Evolutionary conservation across 1,284 basidiomycete genomes (phyloP).

Genomic region (Cutaneotrichosporon sp.): DNA sequence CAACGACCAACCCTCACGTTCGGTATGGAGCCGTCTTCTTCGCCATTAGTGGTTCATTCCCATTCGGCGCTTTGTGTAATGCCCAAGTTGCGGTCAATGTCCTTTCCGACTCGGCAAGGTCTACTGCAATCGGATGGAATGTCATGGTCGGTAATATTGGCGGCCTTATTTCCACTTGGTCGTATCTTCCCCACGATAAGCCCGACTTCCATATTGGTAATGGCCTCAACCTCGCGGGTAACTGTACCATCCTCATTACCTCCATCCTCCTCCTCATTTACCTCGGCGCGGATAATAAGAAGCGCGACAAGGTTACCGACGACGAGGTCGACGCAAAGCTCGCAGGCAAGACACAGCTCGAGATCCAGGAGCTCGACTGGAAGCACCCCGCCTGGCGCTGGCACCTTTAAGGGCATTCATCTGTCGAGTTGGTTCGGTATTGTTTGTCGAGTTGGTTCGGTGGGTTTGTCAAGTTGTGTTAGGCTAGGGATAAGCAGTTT

Average conservation of each 20-base stretch:
- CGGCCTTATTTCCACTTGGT: slow-evolving; percentile 33
- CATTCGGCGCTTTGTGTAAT: slow-evolving; percentile 20
- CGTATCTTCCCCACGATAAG: slow-evolving; percentile 25
- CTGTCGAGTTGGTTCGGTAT: not conserved
- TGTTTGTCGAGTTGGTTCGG: not conserved
- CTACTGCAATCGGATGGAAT: slow-evolving; percentile 21
- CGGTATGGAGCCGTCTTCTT: slow-evolving; percentile 26
- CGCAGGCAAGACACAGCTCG: slow-evolving; percentile 7
- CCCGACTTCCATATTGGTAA: slow-evolving; percentile 29
- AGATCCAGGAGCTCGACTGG: slow-evolving; percentile 27
- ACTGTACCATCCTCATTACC: slow-evolving; percentile 17
- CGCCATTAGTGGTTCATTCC: slow-evolving; percentile 18
- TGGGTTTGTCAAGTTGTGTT: not conserved
- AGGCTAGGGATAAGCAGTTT: not conserved
- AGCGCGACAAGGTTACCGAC: slow-evolving; percentile 12
- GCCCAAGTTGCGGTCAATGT: slow-evolving; percentile 19
- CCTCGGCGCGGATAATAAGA: slow-evolving; percentile 21
- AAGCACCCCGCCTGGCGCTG: slow-evolving; percentile 25
- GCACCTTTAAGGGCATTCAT: slow-evolving; percentile 12
- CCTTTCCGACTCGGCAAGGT: slow-evolving; percentile 18
- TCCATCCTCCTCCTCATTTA: slow-evolving; percentile 15
- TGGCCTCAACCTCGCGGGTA: slow-evolving; percentile 24
- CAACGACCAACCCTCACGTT: slow-evolving; percentile 12
- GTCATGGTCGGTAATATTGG: slow-evolving; percentile 31
- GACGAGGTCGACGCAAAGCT: slow-evolving; percentile 14